phyloP scores from a whole-genome alignment of 257 asterid genomes.

The Petrea volubilis region DNA sequence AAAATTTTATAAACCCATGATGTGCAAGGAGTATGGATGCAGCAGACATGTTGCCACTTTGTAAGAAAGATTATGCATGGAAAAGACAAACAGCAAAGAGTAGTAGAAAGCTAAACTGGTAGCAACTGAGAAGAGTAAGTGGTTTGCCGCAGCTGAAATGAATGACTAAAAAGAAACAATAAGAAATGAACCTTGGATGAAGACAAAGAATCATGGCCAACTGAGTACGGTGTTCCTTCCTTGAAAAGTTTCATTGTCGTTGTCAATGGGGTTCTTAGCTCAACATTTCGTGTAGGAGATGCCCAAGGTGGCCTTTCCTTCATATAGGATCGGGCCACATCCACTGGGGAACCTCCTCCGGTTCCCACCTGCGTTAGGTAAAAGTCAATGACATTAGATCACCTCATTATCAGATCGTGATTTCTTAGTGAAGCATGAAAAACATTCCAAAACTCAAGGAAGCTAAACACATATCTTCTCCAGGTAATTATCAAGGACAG shows the following conservation, averaged over 20 bases:
- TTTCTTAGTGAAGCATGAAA: constrained; percentile 13
- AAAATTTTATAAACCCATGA: not conserved
- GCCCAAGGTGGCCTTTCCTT: constrained; percentile 75
- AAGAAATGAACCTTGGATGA: constrained; percentile 60
- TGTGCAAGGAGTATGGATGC: not conserved
- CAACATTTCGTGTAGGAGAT: constrained; percentile 53
- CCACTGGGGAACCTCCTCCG: constrained; percentile 68
- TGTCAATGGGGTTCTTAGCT: constrained; percentile 52
- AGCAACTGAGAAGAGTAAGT: constrained; percentile 1
- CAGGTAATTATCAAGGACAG: not conserved
- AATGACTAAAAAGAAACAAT: not conserved
- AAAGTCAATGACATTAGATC: constrained; percentile 19
- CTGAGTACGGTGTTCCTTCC: constrained; percentile 53
- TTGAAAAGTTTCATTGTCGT: constrained; percentile 41
- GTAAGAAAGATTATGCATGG: not conserved
- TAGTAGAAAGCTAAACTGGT: not conserved
- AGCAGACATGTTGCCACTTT: not conserved
- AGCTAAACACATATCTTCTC: constrained; percentile 4
- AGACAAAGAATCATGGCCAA: constrained; percentile 43
- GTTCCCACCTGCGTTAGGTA: constrained; percentile 47
- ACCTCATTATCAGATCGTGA: constrained; percentile 20
- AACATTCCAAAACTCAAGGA: constrained; percentile 3
- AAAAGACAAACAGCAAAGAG: not conserved
- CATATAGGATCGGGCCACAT: constrained; percentile 80
- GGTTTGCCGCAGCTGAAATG: constrained; percentile 17